Evolutionary conservation across 1,139 yeast genomes (phyloP).

Genomic region (Candida smagusa): DNA sequence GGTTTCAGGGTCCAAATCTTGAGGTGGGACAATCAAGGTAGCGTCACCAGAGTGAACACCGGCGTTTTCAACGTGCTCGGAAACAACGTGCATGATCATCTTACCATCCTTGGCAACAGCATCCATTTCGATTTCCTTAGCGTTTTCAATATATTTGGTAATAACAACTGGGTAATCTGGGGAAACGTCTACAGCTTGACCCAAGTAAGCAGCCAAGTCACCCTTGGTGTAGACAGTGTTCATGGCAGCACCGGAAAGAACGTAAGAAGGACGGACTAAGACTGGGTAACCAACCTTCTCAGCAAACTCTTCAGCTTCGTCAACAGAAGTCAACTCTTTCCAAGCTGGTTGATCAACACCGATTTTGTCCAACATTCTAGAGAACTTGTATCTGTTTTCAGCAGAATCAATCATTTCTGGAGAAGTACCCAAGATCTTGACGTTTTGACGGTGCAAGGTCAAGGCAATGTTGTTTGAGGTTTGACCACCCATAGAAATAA

Average conservation of each 20-base stretch:
- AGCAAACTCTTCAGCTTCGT: constrained; percentile 92
- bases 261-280: constrained; percentile 96
- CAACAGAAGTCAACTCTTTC: constrained; percentile 94
- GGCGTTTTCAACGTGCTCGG: constrained; percentile 98
- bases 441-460: constrained; percentile 90
- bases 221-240: constrained; percentile 89
- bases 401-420: constrained; percentile 99
- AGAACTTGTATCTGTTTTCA: constrained; percentile 96
- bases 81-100: constrained; percentile 94
- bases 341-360: constrained; percentile 99
- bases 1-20: constrained; percentile 89
- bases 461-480: constrained; percentile 96
- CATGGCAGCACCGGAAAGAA: constrained; percentile 98
- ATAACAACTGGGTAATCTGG: constrained; percentile 98
- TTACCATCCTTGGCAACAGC: constrained; percentile 97
- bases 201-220: constrained; percentile 82
- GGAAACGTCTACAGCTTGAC: constrained; percentile 95
- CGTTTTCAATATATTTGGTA: constrained; percentile 95
- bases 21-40: constrained; percentile 95
- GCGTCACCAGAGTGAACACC: constrained; percentile 99
- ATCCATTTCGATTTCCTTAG: constrained; percentile 98
- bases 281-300: constrained; percentile 92
- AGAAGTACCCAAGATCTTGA: constrained; percentile 92
- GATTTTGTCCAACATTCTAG: constrained; percentile 93
- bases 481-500: constrained; percentile 99